Evolutionary conservation across 2,329 filamentous ascomycete species (phyloP).

Genomic region (Ceratocystis diversiconidia): DNA sequence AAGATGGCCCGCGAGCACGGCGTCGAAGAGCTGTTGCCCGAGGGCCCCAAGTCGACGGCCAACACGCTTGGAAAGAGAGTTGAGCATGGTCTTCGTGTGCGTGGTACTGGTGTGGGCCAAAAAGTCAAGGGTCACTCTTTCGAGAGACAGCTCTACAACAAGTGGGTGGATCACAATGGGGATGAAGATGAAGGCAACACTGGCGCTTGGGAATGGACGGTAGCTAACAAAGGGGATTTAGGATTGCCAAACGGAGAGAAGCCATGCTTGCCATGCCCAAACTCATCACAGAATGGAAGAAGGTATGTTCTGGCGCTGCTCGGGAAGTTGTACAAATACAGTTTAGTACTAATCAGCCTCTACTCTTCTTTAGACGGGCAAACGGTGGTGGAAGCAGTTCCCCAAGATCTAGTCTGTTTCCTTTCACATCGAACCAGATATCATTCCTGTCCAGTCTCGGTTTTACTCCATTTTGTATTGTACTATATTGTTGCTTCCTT

Average conservation of each 20-base stretch:
- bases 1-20: slow-evolving; percentile 69
- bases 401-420: slow-evolving; percentile 33
- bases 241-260: slow-evolving; percentile 74
- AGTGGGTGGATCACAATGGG: slow-evolving; percentile 33
- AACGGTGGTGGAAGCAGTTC: slow-evolving; percentile 25
- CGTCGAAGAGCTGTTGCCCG: slow-evolving; percentile 67
- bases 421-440: not conserved
- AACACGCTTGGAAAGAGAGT: slow-evolving; percentile 55
- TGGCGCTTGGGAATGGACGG: not conserved
- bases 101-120: slow-evolving; percentile 85
- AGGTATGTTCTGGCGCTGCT: slow-evolving; percentile 40
- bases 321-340: not conserved
- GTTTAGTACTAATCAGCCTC: slow-evolving; percentile 3
- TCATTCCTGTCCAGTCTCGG: not conserved
- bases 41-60: slow-evolving; percentile 60
- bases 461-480: slow-evolving; percentile 9
- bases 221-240: slow-evolving; percentile 24
- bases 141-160: slow-evolving; percentile 71
- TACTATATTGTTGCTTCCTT: slow-evolving; percentile 17
- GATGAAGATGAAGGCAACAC: not conserved
- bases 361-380: slow-evolving; percentile 12
- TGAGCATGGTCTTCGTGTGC: slow-evolving; percentile 68
- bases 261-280: slow-evolving; percentile 93
- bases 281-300: slow-evolving; percentile 85
- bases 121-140: slow-evolving; percentile 89